These are phyloP conservation scores for Claviceps pazoutovae DNA, from an alignment of 2,329 filamentous ascomycete genomes.

Conservation along the genomic window DNA sequence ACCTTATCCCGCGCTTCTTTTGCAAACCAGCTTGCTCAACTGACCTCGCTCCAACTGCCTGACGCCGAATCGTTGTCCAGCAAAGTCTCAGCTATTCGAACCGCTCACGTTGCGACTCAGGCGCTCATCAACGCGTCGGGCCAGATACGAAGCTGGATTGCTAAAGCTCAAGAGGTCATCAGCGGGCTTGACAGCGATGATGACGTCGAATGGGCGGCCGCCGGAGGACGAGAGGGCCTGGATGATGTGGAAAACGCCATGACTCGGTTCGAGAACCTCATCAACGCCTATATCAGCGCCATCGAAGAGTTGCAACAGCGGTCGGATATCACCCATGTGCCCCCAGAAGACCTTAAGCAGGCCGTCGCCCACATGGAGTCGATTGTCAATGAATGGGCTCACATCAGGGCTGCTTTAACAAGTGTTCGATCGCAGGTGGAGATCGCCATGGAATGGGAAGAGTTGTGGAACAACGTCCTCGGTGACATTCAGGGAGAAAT, in stretches of 20 bases:
- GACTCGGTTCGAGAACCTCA: slow-evolving; percentile 69
- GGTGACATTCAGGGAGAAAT: slow-evolving; percentile 85
- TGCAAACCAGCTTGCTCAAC: slow-evolving; percentile 78
- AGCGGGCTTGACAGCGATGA: slow-evolving; percentile 84
- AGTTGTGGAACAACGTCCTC: slow-evolving; percentile 85
- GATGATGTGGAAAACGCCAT: slow-evolving; percentile 64
- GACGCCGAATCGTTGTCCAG: slow-evolving; percentile 72
- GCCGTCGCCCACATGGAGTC: slow-evolving; percentile 83
- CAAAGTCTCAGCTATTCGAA: slow-evolving; percentile 73
- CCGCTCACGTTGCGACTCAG: slow-evolving; percentile 67
- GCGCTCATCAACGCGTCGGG: slow-evolving; percentile 78
- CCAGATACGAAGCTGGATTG: slow-evolving; percentile 88
- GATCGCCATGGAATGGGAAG: slow-evolving; percentile 97
- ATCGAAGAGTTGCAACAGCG: slow-evolving; percentile 82
- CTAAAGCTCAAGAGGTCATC: slow-evolving; percentile 80
- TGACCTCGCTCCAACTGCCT: slow-evolving; percentile 81
- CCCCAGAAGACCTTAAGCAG: slow-evolving; percentile 54
- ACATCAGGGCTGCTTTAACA: slow-evolving; percentile 64
- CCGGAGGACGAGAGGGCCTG: slow-evolving; percentile 68
- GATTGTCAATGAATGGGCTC: slow-evolving; percentile 72
- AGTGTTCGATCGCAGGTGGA: slow-evolving; percentile 83
- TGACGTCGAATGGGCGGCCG: slow-evolving; percentile 93
- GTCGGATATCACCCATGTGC: slow-evolving; percentile 57
- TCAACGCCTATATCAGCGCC: slow-evolving; percentile 85
- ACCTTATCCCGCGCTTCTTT: slow-evolving; percentile 87